phyloP scores from a whole-genome alignment of 352 stramenopile genomes.

The Stramenopiles sp. region DNA sequence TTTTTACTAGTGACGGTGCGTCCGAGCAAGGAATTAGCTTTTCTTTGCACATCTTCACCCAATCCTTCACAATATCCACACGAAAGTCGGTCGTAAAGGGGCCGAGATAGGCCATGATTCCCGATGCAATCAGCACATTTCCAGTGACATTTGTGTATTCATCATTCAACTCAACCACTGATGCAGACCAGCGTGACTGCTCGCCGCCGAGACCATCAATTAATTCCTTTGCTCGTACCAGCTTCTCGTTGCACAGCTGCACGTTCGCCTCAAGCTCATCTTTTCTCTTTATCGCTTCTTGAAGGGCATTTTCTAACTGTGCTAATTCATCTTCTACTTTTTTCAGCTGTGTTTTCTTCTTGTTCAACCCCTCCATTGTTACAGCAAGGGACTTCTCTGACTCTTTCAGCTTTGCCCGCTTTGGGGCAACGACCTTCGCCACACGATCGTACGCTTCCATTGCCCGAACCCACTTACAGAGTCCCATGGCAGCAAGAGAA shows the following conservation, averaged over 20 bases:
- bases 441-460: conserved; percentile 79
- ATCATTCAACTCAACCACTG: conserved; percentile 44
- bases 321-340: conserved; percentile 64
- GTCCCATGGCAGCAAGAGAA: conserved; percentile 63
- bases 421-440: conserved; percentile 70
- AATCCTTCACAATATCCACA: conserved; percentile 48
- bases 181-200: conserved; percentile 67
- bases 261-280: conserved; percentile 69
- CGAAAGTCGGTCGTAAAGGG: conserved; percentile 75
- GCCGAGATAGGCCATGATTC: conserved; percentile 71
- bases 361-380: conserved; percentile 65
- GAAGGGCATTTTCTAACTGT: conserved; percentile 57
- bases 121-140: conserved; percentile 68
- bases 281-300: conserved; percentile 65
- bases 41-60: conserved; percentile 57
- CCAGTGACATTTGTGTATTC: conserved; percentile 68
- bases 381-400: conserved; percentile 55
- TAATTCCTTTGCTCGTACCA: conserved; percentile 65
- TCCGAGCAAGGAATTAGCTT: conserved; percentile 51
- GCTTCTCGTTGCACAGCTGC: conserved; percentile 72
- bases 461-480: conserved; percentile 77
- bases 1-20: conserved; percentile 50
- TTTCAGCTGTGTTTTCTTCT: conserved; percentile 67
- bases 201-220: conserved; percentile 76
- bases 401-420: conserved; percentile 55